Conservation (phyloP, 192 early-diverging fungal genomes). For the Mortierella claussenii region DNA sequence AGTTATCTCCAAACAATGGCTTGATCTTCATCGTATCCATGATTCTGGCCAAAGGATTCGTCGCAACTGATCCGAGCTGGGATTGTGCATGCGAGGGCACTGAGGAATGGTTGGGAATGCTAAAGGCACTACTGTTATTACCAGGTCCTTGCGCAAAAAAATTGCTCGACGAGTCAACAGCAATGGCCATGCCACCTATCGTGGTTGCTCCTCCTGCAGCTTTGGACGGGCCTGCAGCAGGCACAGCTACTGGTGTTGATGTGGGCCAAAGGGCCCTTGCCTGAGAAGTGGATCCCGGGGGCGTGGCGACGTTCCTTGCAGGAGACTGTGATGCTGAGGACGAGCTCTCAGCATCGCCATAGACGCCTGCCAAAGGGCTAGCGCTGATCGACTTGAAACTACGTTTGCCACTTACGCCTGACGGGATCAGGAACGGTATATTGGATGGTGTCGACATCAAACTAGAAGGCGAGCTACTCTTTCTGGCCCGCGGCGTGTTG, state of each 20-base stretch:
- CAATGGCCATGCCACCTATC: conserved; percentile 15
- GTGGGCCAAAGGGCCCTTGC: too few species aligned
- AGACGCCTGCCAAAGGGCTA: conserved; percentile 32
- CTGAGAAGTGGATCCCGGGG: too few species aligned
- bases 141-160: too few species aligned
- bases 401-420: conserved; percentile 22
- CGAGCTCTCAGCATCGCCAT: background rate
- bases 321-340: background rate
- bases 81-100: background rate
- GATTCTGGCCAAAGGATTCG: conserved; percentile 22
- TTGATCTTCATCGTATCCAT: conserved; percentile 61
- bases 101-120: background rate
- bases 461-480: conserved; percentile 42
- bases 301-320: too few species aligned
- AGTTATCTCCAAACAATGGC: conserved; percentile 64
- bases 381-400: conserved; percentile 33
- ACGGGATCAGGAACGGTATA: conserved; percentile 41
- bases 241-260: too few species aligned
- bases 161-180: too few species aligned
- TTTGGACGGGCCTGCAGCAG: too few species aligned
- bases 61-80: background rate
- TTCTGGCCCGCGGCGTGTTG: conserved; percentile 16
- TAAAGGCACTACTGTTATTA: too few species aligned
- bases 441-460: conserved; percentile 48
- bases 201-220: too few species aligned